phyloP scores from a whole-genome alignment of 2,329 filamentous ascomycete genomes.

The Fusarium compactum region DNA sequence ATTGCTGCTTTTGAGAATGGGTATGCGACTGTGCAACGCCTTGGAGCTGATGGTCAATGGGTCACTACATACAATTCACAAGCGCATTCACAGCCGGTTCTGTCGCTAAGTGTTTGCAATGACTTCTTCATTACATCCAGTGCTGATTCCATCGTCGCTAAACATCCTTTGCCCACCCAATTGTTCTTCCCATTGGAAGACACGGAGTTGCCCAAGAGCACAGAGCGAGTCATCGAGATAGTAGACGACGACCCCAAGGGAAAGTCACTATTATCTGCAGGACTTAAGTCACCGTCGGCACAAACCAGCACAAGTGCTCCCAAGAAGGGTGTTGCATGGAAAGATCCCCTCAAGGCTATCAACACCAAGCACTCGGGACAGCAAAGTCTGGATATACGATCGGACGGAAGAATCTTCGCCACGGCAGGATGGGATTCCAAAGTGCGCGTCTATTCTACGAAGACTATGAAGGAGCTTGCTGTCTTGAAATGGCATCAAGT shows the following conservation, averaged over 20 bases:
- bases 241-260: slow-evolving; percentile 29
- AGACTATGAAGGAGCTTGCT: slow-evolving; percentile 86
- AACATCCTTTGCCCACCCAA: slow-evolving; percentile 72
- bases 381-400: slow-evolving; percentile 81
- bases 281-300: slow-evolving; percentile 20
- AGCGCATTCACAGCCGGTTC: slow-evolving; percentile 81
- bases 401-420: slow-evolving; percentile 84
- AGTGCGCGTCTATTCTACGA: slow-evolving; percentile 82
- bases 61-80: slow-evolving; percentile 71
- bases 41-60: slow-evolving; percentile 59
- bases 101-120: slow-evolving; percentile 75
- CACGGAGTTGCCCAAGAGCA: slow-evolving; percentile 3
- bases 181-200: slow-evolving; percentile 33
- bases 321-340: slow-evolving; percentile 49
- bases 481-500: slow-evolving; percentile 95
- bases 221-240: slow-evolving; percentile 46
- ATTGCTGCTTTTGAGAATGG: slow-evolving; percentile 90
- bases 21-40: slow-evolving; percentile 73
- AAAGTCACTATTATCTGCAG: slow-evolving; percentile 45
- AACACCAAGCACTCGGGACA: slow-evolving; percentile 93
- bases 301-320: slow-evolving; percentile 9
- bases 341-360: slow-evolving; percentile 67
- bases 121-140: slow-evolving; percentile 80
- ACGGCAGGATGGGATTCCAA: slow-evolving; percentile 94
- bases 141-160: slow-evolving; percentile 82